A percentile compares a stretch with the other conserved stretches of the same genome.
Conservation (phyloP, 2,329 filamentous ascomycete species). For the Blastomyces percursus region DNA sequence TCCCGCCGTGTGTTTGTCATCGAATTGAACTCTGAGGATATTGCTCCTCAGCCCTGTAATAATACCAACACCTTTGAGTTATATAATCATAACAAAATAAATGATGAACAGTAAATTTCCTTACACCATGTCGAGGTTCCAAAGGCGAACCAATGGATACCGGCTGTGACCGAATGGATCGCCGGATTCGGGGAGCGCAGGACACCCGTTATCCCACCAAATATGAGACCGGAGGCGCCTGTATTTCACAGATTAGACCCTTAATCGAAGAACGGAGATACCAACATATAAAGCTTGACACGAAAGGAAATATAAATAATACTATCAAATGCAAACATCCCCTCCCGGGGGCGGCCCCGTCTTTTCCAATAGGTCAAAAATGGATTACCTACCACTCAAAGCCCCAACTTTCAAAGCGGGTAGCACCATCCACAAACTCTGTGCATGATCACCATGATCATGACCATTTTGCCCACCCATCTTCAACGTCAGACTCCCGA, state of each 20-base stretch:
- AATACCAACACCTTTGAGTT: neutral
- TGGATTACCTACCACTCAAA: conserved; percentile 42
- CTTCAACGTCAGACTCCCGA: neutral
- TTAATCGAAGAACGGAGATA: neutral
- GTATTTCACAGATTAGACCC: neutral
- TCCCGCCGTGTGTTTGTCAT: conserved; percentile 43
- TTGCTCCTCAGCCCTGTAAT: conserved; percentile 31
- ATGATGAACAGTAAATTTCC: conserved; percentile 20
- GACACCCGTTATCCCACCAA: conserved; percentile 61
- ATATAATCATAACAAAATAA: neutral
- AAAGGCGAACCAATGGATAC: conserved; percentile 70
- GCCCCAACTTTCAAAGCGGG: conserved; percentile 49
- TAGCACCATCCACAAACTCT: conserved; percentile 12
- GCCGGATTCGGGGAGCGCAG: conserved; percentile 54
- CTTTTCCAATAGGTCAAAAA: neutral
- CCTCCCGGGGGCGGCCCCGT: no score
- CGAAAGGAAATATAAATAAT: neutral
- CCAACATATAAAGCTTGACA: neutral
- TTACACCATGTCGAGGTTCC: conserved; percentile 67
- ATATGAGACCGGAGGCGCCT: conserved; percentile 52
- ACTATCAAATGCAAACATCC: neutral
- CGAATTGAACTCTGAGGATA: conserved; percentile 38
- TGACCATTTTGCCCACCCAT: conserved; percentile 20
- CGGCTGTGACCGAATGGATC: conserved; percentile 60
- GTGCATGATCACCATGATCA: conserved; percentile 6